Evolutionary conservation across 192 early-diverging fungal genomes (phyloP).

Genomic region (Dissophora ornata): DNA sequence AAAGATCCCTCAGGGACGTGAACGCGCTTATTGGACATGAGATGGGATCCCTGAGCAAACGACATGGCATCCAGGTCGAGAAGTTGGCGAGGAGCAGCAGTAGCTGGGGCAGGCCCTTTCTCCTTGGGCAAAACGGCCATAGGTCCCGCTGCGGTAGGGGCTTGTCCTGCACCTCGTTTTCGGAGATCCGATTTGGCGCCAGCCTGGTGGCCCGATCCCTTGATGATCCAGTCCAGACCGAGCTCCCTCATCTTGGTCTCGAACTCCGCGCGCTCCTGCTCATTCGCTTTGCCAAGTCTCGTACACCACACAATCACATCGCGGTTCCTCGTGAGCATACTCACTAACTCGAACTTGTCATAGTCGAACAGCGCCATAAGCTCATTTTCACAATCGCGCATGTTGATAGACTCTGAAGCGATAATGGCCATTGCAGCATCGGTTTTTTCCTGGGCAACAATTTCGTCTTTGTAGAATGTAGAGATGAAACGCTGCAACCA

Average conservation of each 20-base stretch:
- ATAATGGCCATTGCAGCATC: conserved; percentile 79
- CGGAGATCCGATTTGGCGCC: conserved; percentile 58
- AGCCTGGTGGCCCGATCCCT: conserved; percentile 63
- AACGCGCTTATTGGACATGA: conserved; percentile 98
- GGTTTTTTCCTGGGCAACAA: conserved; percentile 91
- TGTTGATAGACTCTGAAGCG: conserved; percentile 65
- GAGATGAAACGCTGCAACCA: conserved; percentile 94
- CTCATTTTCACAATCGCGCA: conserved; percentile 94
- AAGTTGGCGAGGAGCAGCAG: conserved; percentile 67
- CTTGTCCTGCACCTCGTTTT: conserved; percentile 60
- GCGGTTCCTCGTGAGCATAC: conserved; percentile 86
- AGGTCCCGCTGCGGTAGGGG: conserved; percentile 63
- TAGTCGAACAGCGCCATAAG: conserved; percentile 97
- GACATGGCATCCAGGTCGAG: conserved; percentile 86
- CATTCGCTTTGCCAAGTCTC: conserved; percentile 78
- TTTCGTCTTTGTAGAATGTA: conserved; percentile 85
- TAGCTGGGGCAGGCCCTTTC: conserved; percentile 60
- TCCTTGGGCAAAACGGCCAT: conserved; percentile 58
- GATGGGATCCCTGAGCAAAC: conserved; percentile 93
- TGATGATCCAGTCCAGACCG: conserved; percentile 79
- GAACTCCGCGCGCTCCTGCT: conserved; percentile 65
- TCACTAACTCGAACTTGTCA: conserved; percentile 95
- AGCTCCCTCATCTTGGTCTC: conserved; percentile 77
- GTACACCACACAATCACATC: conserved; percentile 95
- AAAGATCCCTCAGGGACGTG: conserved; percentile 93